phyloP scores from a whole-genome alignment of 768 basidiomycete species.

The Leccinellum luteum region DNA sequence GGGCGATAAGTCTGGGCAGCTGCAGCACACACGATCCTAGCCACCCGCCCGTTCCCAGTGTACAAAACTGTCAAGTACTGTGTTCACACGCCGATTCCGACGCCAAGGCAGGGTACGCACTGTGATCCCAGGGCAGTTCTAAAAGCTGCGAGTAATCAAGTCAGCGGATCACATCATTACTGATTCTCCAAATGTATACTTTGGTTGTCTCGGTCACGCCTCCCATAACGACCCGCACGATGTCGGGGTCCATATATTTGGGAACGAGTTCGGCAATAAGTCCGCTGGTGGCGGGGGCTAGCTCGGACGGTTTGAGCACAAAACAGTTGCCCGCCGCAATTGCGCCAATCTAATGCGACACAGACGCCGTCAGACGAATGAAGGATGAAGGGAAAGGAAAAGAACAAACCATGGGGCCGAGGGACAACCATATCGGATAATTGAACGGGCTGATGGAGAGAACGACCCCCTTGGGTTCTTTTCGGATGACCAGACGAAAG shows the following conservation, averaged over 20 bases:
- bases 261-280: constrained; percentile 67
- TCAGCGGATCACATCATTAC: neutral
- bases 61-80: constrained; percentile 38
- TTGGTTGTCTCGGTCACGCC: constrained; percentile 61
- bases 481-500: constrained; percentile 62
- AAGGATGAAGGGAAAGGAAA: neutral
- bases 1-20: constrained; percentile 79
- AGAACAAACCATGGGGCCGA: constrained; percentile 54
- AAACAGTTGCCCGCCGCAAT: constrained; percentile 76
- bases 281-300: constrained; percentile 50
- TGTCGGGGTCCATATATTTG: constrained; percentile 69
- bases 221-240: constrained; percentile 70
- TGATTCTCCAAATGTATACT: constrained; percentile 19
- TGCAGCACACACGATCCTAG: constrained; percentile 62
- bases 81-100: neutral
- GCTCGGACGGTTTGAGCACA: constrained; percentile 76
- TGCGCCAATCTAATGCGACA: constrained; percentile 51
- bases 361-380: neutral
- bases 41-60: constrained; percentile 63
- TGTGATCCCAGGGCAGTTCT: constrained; percentile 66
- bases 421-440: constrained; percentile 60
- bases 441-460: constrained; percentile 74
- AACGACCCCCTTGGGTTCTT: constrained; percentile 75
- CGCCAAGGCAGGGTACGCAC: constrained; percentile 26
- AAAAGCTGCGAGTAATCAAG: constrained; percentile 47